Conservation (phyloP, 225 moss, liverwort and hornwort genomes). For the Polytrichum formosum region DNA sequence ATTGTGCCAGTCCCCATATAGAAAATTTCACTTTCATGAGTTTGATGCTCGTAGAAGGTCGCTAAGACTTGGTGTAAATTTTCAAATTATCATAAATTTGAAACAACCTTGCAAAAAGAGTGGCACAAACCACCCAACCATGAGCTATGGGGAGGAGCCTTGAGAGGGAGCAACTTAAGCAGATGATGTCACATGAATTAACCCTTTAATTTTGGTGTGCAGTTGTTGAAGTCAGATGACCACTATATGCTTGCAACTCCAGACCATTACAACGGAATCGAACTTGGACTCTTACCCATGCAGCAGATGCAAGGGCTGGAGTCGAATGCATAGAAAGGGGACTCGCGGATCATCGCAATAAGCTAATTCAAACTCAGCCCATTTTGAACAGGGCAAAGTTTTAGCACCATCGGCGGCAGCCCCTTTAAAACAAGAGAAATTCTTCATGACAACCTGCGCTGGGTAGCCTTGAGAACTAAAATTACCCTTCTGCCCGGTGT, state of each 20-base stretch:
- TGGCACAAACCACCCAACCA: too few species aligned
- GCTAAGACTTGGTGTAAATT: too few species aligned
- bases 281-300: constrained; percentile 11
- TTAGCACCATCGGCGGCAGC: background rate
- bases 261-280: constrained; percentile 36
- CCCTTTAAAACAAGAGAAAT: background rate
- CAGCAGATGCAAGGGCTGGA: constrained; percentile 21
- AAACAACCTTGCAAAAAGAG: too few species aligned
- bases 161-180: too few species aligned
- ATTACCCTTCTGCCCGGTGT: constrained; percentile 35
- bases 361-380: too few species aligned
- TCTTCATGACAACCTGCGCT: background rate
- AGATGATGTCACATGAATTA: background rate
- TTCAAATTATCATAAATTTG: too few species aligned
- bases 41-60: too few species aligned
- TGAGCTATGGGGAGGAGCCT: too few species aligned
- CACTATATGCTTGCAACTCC: constrained; percentile 34
- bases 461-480: too few species aligned
- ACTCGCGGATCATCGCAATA: background rate
- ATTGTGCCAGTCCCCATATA: too few species aligned
- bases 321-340: constrained; percentile 4
- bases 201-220: background rate
- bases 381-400: background rate
- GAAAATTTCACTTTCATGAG: too few species aligned
- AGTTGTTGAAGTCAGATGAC: constrained; percentile 46